These are phyloP conservation scores for Byssothecium circinans DNA, from an alignment of 2,329 filamentous ascomycete species.

Conservation along the genomic window DNA sequence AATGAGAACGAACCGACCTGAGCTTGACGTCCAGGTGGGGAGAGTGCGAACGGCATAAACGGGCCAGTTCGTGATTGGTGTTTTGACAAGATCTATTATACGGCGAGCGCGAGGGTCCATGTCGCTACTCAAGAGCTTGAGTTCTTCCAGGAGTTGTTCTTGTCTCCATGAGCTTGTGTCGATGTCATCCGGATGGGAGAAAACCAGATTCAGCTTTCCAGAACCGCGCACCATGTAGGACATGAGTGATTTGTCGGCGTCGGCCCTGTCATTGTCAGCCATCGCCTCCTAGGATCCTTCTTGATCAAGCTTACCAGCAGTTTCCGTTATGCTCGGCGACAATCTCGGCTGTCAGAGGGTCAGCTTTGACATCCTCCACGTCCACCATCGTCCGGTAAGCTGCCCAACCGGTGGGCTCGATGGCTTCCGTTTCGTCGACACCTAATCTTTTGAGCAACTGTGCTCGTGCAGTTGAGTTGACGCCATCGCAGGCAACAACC, in stretches of 20 bases:
- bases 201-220: constrained; percentile 17
- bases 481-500: constrained; percentile 17
- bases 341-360: constrained; percentile 11
- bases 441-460: constrained; percentile 7
- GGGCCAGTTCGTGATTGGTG: constrained; percentile 15
- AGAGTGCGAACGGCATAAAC: constrained; percentile 14
- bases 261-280: constrained; percentile 3
- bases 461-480: constrained; percentile 15
- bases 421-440: not conserved
- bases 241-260: constrained; percentile 13
- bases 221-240: constrained; percentile 19
- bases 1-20: constrained; percentile 15
- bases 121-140: constrained; percentile 5
- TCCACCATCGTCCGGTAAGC: constrained; percentile 17
- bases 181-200: constrained; percentile 18
- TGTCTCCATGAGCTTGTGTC: constrained; percentile 15
- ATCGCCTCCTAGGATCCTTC: not conserved
- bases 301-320: constrained; percentile 10
- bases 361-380: constrained; percentile 10
- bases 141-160: constrained; percentile 10
- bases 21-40: constrained; percentile 14
- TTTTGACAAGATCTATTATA: constrained; percentile 10
- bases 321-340: constrained; percentile 14
- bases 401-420: constrained; percentile 17
- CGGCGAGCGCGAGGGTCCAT: constrained; percentile 12